Conservation (phyloP, 1,284 basidiomycete genomes). For the Pholiota adiposa region DNA sequence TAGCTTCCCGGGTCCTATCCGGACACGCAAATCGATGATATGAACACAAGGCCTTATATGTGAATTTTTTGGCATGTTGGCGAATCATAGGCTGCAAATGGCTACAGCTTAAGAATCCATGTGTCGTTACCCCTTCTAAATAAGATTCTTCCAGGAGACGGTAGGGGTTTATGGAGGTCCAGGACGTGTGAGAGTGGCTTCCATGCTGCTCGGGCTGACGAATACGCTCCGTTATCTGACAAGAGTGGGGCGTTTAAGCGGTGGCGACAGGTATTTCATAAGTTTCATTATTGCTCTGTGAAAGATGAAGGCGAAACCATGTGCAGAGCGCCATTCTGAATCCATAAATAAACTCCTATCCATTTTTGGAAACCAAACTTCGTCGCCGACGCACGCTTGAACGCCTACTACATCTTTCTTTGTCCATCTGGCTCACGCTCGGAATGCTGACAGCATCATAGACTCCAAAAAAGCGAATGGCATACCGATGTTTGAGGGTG, state of each 20-base stretch:
- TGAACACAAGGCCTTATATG: not conserved
- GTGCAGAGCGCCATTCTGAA: not conserved
- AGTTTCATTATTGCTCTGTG: not conserved
- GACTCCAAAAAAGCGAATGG: constrained; percentile 18
- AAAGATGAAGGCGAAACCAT: not conserved
- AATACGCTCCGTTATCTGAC: not conserved
- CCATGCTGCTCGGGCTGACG: not conserved
- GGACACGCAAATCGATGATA: not conserved
- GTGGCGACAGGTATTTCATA: not conserved
- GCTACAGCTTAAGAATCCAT: not conserved
- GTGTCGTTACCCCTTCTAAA: not conserved
- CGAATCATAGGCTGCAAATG: not conserved
- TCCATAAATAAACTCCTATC: not conserved
- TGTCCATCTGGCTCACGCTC: not conserved
- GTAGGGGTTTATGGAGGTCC: not conserved
- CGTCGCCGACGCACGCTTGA: not conserved
- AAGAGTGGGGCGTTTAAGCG: not conserved
- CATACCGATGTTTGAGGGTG: constrained; percentile 22
- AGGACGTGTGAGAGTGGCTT: not conserved
- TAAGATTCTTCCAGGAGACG: not conserved
- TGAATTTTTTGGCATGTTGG: not conserved
- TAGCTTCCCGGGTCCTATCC: too few relatives aligned
- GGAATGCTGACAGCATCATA: constrained; percentile 20
- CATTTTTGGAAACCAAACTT: too few relatives aligned
- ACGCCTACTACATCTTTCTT: not conserved